Percentiles rank a stretch among this genome's conserved stretches.
Evolutionary conservation across 108 stramenopile species (phyloP).

Genomic region (Aurantiochytrium sp.): DNA sequence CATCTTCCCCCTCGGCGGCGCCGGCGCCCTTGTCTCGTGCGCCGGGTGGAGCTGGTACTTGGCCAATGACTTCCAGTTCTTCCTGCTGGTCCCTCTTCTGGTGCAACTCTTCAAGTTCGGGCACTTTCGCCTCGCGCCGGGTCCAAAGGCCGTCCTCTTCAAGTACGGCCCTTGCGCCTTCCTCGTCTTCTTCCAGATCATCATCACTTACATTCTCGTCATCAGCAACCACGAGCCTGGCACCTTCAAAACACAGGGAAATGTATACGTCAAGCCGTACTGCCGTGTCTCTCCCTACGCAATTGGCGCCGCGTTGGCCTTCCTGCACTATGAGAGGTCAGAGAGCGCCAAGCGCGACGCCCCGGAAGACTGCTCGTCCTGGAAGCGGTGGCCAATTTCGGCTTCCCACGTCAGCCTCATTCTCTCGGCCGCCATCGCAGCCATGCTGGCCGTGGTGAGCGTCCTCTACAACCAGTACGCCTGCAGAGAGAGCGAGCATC

Average conservation of each 20-base stretch:
- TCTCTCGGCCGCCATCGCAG: neutral
- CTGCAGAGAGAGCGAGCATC: neutral
- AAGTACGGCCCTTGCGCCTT: constrained; percentile 17
- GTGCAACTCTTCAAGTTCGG: neutral
- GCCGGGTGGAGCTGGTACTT: constrained; percentile 40
- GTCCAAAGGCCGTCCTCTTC: neutral
- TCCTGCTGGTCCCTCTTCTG: constrained; percentile 36
- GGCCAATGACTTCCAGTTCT: constrained; percentile 52
- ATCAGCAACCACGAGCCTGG: neutral
- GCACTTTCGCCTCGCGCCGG: neutral
- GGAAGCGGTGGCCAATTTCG: neutral
- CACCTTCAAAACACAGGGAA: neutral
- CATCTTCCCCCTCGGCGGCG: constrained; percentile 37
- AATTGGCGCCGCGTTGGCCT: constrained; percentile 40
- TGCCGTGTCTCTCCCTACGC: constrained; percentile 44
- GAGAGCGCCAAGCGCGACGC: neutral
- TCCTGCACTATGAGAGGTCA: neutral
- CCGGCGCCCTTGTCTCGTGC: constrained; percentile 31
- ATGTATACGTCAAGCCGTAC: constrained; percentile 45
- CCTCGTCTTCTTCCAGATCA: neutral
- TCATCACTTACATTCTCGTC: neutral
- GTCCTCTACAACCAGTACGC: neutral
- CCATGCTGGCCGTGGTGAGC: neutral
- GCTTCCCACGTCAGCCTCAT: neutral
- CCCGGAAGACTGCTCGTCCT: neutral